Conservation (phyloP, 768 basidiomycete species). For the Xanthoconium purpureum region DNA sequence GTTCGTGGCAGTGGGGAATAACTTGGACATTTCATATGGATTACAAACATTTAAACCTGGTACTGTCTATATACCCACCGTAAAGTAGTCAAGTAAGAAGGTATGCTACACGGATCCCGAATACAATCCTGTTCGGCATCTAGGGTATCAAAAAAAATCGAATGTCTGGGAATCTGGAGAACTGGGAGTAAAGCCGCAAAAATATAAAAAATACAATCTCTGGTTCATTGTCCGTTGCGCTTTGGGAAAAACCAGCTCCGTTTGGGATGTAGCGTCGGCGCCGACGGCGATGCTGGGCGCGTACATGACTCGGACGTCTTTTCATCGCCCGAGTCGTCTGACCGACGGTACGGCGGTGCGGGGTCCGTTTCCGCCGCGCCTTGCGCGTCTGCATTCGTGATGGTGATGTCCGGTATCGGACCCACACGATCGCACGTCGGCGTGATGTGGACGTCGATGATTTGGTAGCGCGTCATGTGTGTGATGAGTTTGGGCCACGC, state of each 20-base stretch:
- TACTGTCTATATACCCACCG: no score
- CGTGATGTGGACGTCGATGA: conserved; percentile 42
- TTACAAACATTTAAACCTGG: no score
- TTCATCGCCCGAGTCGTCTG: conserved; percentile 4
- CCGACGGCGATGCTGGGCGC: not conserved
- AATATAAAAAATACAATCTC: no score
- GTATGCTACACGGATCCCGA: no score
- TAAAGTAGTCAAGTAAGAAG: no score
- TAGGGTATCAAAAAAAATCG: not conserved
- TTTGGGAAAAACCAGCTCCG: conserved; percentile 20
- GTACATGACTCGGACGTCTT: conserved; percentile 8
- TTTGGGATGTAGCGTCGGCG: not conserved
- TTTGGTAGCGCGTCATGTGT: conserved; percentile 43
- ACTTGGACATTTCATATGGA: no score
- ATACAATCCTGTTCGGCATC: no score
- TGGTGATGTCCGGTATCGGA: conserved; percentile 29
- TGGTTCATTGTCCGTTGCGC: not conserved
- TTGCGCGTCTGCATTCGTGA: conserved; percentile 21
- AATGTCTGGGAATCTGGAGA: no score
- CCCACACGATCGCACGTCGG: not conserved
- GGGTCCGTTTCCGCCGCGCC: conserved; percentile 13
- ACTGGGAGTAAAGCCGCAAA: no score
- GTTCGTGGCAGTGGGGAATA: no score
- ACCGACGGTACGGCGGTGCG: conserved; percentile 39
- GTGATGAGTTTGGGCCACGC: conserved; percentile 47